phyloP scores from a whole-genome alignment of 169 alveolate genomes.

The Eimeria praecox region DNA sequence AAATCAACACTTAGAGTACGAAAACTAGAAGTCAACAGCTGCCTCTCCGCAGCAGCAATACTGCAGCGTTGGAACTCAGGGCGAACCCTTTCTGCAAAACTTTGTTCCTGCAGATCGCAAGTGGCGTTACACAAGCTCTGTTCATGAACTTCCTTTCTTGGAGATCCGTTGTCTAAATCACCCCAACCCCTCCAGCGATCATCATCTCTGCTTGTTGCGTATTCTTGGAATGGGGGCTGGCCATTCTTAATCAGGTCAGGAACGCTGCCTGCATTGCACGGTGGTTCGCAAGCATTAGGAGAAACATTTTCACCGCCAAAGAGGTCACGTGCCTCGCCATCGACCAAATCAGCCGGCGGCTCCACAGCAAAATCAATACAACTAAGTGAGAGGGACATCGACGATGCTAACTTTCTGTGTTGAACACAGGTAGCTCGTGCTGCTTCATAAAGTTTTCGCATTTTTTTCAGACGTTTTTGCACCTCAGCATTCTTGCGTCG shows the following conservation, averaged over 20 bases:
- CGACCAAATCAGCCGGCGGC: neutral
- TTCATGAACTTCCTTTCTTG: neutral
- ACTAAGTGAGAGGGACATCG: conserved; percentile 37
- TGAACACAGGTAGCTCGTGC: conserved; percentile 59
- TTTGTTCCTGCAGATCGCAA: neutral
- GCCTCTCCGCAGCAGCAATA: neutral
- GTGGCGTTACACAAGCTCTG: neutral
- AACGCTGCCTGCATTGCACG: neutral
- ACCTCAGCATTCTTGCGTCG: conserved; percentile 58
- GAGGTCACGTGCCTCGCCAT: neutral
- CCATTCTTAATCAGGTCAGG: neutral
- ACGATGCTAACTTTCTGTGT: conserved; percentile 45
- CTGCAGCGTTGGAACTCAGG: neutral
- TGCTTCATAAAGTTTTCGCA: conserved; percentile 59
- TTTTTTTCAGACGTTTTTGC: conserved; percentile 30
- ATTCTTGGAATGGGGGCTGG: neutral
- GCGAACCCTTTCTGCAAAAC: neutral
- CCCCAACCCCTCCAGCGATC: neutral
- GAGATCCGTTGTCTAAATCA: neutral
- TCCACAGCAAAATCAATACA: conserved; percentile 38
- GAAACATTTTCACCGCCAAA: conserved; percentile 2
- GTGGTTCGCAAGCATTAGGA: neutral
- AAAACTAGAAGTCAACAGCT: neutral
- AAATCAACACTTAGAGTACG: neutral
- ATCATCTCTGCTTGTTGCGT: neutral